phyloP scores from a whole-genome alignment of 495 filamentous ascomycete species.

The Chaetomidium leptoderma region DNA sequence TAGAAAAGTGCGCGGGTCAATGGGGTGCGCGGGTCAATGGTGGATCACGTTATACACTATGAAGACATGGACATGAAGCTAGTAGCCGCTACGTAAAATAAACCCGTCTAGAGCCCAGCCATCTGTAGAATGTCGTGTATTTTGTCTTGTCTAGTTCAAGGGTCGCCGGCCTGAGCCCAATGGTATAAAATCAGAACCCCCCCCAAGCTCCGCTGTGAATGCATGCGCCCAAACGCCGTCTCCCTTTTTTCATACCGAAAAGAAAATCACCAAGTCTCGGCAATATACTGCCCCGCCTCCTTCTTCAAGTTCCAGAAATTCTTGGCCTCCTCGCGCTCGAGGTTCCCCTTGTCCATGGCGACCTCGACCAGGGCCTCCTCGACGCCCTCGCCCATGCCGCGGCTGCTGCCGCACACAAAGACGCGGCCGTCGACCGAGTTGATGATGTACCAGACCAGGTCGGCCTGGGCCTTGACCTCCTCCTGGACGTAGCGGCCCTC shows the following conservation, averaged over 20 bases:
- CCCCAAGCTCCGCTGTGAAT: background rate
- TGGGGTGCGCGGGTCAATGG: too few species aligned
- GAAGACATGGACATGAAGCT: too few species aligned
- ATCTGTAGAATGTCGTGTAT: background rate
- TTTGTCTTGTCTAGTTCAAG: slow-evolving; percentile 4
- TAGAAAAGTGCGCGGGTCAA: too few species aligned
- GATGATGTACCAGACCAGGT: slow-evolving; percentile 94
- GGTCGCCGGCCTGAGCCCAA: slow-evolving; percentile 14
- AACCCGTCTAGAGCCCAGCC: background rate
- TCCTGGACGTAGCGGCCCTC: slow-evolving; percentile 82
- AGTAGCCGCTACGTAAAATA: too few species aligned
- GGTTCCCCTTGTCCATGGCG: slow-evolving; percentile 72
- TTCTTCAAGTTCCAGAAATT: slow-evolving; percentile 80
- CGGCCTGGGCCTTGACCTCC: slow-evolving; percentile 79
- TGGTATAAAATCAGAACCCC: slow-evolving; percentile 6
- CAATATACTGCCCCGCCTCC: slow-evolving; percentile 80
- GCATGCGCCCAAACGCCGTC: slow-evolving; percentile 8
- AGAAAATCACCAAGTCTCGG: slow-evolving; percentile 60
- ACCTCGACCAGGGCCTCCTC: slow-evolving; percentile 77
- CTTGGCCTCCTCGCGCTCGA: slow-evolving; percentile 66
- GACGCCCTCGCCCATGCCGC: slow-evolving; percentile 97
- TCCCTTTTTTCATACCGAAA: background rate
- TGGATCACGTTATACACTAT: too few species aligned
- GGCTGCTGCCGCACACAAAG: slow-evolving; percentile 90
- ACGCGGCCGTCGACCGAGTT: slow-evolving; percentile 89